Evolutionary conservation across 192 early-diverging fungal species (phyloP).

Genomic region (Diversispora eburnea): DNA sequence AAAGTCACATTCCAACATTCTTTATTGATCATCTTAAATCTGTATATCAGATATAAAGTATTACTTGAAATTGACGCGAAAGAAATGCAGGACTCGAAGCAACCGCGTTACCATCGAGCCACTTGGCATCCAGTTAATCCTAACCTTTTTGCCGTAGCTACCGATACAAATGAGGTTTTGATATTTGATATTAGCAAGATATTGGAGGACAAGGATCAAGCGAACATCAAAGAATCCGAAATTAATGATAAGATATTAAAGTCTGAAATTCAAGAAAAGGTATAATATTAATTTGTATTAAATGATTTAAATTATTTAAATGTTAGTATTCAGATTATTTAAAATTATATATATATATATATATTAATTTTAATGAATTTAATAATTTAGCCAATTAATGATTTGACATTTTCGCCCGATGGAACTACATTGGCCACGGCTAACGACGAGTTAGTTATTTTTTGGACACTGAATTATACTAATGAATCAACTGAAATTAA

Average conservation of each 20-base stretch:
- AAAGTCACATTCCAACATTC: neutral
- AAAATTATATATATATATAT: neutral
- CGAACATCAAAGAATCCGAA: slow-evolving; percentile 32
- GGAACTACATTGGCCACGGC: slow-evolving; percentile 44
- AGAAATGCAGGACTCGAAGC: slow-evolving; percentile 28
- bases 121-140: slow-evolving; percentile 40
- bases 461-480: slow-evolving; percentile 30
- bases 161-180: slow-evolving; percentile 40
- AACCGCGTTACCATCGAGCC: slow-evolving; percentile 39
- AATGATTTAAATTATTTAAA: neutral
- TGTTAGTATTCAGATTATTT: neutral
- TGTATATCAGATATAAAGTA: slow-evolving; percentile 18
- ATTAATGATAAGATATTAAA: slow-evolving; percentile 32
- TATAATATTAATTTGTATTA: slow-evolving; percentile 11
- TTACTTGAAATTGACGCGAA: slow-evolving; percentile 38
- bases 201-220: slow-evolving; percentile 25
- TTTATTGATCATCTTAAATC: neutral
- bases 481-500: slow-evolving; percentile 1
- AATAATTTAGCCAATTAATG: slow-evolving; percentile 37
- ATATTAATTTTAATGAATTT: neutral
- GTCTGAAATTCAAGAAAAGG: slow-evolving; percentile 37
- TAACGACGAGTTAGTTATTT: slow-evolving; percentile 38
- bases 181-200: slow-evolving; percentile 32
- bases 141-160: slow-evolving; percentile 39
- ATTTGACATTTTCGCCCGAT: slow-evolving; percentile 43